These are phyloP conservation scores for Eucalyptus erythrocorys DNA, from an alignment of 345 rosid species.

Conservation along the genomic window DNA sequence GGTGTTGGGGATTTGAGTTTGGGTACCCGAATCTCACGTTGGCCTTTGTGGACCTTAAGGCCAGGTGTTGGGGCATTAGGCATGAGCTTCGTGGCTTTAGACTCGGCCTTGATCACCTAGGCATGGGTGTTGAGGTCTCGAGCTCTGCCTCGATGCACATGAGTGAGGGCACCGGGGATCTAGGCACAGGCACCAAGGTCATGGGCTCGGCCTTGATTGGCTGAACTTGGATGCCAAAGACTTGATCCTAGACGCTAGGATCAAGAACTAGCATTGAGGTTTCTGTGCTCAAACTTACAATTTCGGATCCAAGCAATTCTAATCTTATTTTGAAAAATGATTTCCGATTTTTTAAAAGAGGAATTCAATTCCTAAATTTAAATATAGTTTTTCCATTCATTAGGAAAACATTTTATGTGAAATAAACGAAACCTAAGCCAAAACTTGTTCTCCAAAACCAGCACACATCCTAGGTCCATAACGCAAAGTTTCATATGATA, in stretches of 20 bases:
- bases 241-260: not conserved
- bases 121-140: not conserved
- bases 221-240: not conserved
- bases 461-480: not conserved
- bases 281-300: fast-evolving
- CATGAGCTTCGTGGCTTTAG: not conserved
- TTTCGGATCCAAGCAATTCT: not conserved
- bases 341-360: not conserved
- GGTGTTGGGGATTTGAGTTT: not conserved
- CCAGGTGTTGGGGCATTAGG: not conserved
- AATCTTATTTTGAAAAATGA: not conserved
- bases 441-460: not conserved
- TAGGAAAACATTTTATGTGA: not conserved
- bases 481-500: not conserved
- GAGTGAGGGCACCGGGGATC: not conserved
- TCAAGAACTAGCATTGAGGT: not conserved
- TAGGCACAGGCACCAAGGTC: fast-evolving
- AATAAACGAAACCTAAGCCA: not conserved
- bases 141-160: not conserved
- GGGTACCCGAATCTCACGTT: not conserved
- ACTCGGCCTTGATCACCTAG: not conserved
- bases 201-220: not conserved
- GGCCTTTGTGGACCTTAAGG: not conserved
- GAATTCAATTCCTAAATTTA: not conserved
- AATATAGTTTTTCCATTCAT: too few relatives aligned